These are phyloP conservation scores for Chlamydomonas reinhardtii DNA, from an alignment of 163 green algal genomes.

Conservation along the genomic window DNA sequence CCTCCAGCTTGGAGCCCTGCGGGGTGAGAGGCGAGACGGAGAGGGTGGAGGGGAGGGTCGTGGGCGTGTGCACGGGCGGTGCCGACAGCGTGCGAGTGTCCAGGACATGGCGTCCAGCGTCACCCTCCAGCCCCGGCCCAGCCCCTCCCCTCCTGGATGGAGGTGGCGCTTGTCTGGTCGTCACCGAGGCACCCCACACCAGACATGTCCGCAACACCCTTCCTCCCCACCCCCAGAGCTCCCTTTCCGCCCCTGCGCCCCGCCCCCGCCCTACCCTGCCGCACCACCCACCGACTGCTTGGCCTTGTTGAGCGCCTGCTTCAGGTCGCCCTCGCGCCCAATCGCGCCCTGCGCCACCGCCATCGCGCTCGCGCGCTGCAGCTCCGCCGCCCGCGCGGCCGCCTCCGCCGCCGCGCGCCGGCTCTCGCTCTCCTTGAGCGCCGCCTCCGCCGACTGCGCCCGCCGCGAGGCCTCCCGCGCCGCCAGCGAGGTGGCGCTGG, in stretches of 20 bases:
- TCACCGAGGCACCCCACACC: too few species aligned
- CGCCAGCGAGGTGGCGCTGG: neutral
- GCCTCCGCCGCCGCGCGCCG: neutral
- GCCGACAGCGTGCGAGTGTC: too few species aligned
- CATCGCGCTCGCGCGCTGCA: neutral
- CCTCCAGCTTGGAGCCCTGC: conserved; percentile 34
- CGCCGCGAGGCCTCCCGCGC: conserved; percentile 6
- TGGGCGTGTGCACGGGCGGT: neutral
- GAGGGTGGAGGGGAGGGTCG: neutral
- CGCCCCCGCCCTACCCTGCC: neutral
- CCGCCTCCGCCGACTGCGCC: neutral
- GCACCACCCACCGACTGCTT: conserved; percentile 10
- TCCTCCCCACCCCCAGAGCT: too few species aligned
- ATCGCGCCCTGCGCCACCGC: conserved; percentile 22
- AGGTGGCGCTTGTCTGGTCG: too few species aligned
- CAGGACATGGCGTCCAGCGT: too few species aligned
- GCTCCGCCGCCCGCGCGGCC: neutral
- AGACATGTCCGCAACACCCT: too few species aligned
- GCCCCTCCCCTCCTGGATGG: too few species aligned
- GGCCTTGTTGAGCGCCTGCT: conserved; percentile 32
- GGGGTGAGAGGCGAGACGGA: neutral
- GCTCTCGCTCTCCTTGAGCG: conserved; percentile 5
- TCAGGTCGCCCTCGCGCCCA: conserved; percentile 40
- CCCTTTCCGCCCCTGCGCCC: neutral
- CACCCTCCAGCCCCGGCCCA: too few species aligned